Percentiles rank a stretch among this genome's conserved stretches.
Evolutionary conservation across 208 protist species (phyloP).

Genomic region (Wallacemonas sp.): DNA sequence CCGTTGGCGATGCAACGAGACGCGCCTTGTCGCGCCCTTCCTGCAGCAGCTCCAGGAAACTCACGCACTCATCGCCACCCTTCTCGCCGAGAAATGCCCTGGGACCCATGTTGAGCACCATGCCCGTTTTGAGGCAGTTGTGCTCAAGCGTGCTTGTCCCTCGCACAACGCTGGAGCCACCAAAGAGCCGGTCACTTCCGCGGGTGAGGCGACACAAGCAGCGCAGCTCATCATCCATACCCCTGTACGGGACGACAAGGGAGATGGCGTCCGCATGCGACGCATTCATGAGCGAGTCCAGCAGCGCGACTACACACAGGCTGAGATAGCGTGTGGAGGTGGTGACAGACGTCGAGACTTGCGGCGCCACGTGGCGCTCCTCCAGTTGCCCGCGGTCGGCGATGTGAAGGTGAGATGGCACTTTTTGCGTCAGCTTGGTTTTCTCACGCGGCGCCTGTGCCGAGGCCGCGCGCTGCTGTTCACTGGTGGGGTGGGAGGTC

Average conservation of each 20-base stretch:
- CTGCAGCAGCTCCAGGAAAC: slow-evolving; percentile 20
- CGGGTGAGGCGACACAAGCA: slow-evolving; percentile 22
- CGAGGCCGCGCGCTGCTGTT: not conserved
- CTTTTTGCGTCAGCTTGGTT: not conserved
- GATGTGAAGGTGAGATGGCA: not conserved
- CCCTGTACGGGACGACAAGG: slow-evolving; percentile 25
- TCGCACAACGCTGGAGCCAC: slow-evolving; percentile 21
- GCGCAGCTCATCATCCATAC: slow-evolving; percentile 30
- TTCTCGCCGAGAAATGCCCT: slow-evolving; percentile 19
- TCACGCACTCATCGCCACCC: not conserved
- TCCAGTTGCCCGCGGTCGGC: slow-evolving; percentile 1
- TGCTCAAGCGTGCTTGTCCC: slow-evolving; percentile 31
- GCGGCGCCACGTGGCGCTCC: not conserved
- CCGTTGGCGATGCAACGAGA: not conserved
- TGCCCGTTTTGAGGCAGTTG: slow-evolving; percentile 19
- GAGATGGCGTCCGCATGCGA: slow-evolving; percentile 5
- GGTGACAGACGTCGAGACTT: not conserved
- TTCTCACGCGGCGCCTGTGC: too few relatives aligned
- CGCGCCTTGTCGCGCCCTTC: not conserved
- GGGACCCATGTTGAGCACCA: slow-evolving; percentile 23
- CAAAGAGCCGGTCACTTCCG: slow-evolving; percentile 1
- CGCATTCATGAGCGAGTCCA: slow-evolving; percentile 9
- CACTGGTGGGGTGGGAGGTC: not conserved
- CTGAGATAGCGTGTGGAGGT: slow-evolving; percentile 5
- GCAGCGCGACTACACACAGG: slow-evolving; percentile 16